Evolutionary conservation across 2,329 filamentous ascomycete genomes (phyloP).

Genomic region (Hysterium pulicare): DNA sequence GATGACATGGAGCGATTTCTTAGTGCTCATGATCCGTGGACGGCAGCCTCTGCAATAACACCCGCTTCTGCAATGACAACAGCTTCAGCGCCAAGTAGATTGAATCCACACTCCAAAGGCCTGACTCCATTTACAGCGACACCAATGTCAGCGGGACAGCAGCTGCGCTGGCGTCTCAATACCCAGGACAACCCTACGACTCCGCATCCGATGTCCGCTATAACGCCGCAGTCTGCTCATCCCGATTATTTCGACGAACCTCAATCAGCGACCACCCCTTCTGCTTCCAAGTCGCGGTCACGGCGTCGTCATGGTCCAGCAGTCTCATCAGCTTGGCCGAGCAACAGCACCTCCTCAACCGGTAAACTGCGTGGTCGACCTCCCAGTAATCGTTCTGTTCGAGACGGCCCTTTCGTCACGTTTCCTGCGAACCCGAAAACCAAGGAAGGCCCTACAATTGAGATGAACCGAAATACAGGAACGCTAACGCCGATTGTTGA

Average conservation of each 20-base stretch:
- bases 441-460: constrained; percentile 47
- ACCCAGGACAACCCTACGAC: constrained; percentile 61
- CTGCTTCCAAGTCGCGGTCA: constrained; percentile 48
- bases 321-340: constrained; percentile 87
- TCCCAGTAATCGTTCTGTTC: constrained; percentile 65
- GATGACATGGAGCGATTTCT: constrained; percentile 50
- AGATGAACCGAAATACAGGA: constrained; percentile 41
- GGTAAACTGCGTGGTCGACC: constrained; percentile 78
- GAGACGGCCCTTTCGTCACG: constrained; percentile 66
- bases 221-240: constrained; percentile 61
- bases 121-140: constrained; percentile 42
- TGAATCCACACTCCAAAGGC: constrained; percentile 27
- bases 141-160: constrained; percentile 38
- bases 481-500: constrained; percentile 43
- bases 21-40: constrained; percentile 45
- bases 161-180: constrained; percentile 49
- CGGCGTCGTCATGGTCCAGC: constrained; percentile 74
- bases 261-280: constrained; percentile 70
- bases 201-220: constrained; percentile 74
- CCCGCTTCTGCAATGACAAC: constrained; percentile 35
- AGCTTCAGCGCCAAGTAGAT: constrained; percentile 32
- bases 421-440: constrained; percentile 61
- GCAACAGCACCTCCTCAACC: constrained; percentile 57
- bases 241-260: constrained; percentile 58
- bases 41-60: constrained; percentile 36